Percentiles rank a stretch among this genome's conserved stretches.
These are phyloP conservation scores for Nemania sp. DNA, from an alignment of 2,329 filamentous ascomycete genomes.

Conservation along the genomic window DNA sequence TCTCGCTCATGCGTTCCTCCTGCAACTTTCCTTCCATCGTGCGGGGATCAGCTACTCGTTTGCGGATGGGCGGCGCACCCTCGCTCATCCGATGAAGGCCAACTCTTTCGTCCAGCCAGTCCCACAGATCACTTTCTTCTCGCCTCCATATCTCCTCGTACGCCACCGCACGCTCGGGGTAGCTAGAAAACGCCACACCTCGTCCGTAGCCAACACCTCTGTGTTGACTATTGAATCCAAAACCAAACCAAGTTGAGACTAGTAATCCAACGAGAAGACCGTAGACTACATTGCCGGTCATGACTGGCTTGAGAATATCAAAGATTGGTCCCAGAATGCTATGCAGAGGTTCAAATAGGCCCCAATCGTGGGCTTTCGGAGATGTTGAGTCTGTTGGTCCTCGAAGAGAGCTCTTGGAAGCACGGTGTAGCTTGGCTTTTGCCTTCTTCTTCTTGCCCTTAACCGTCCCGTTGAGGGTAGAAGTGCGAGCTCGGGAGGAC, in stretches of 20 bases:
- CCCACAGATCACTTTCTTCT: constrained; percentile 89
- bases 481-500: constrained; percentile 62
- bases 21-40: constrained; percentile 64
- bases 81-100: constrained; percentile 66
- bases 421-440: constrained; percentile 55
- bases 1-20: constrained; percentile 68
- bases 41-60: constrained; percentile 57
- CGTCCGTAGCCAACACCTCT: constrained; percentile 45
- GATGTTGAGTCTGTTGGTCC: constrained; percentile 48
- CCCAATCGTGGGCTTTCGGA: constrained; percentile 64
- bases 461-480: constrained; percentile 50
- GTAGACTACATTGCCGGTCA: constrained; percentile 79
- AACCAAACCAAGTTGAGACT: constrained; percentile 74
- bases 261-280: constrained; percentile 74
- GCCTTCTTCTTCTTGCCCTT: constrained; percentile 67
- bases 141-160: constrained; percentile 93
- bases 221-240: constrained; percentile 53
- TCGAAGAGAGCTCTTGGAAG: constrained; percentile 46
- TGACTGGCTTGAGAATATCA: constrained; percentile 70
- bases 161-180: constrained; percentile 72
- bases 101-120: constrained; percentile 87
- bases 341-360: constrained; percentile 77
- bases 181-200: constrained; percentile 47
- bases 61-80: constrained; percentile 46
- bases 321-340: constrained; percentile 70